phyloP scores from a whole-genome alignment of 306 rosid genomes.

The Ceratonia siliqua region DNA sequence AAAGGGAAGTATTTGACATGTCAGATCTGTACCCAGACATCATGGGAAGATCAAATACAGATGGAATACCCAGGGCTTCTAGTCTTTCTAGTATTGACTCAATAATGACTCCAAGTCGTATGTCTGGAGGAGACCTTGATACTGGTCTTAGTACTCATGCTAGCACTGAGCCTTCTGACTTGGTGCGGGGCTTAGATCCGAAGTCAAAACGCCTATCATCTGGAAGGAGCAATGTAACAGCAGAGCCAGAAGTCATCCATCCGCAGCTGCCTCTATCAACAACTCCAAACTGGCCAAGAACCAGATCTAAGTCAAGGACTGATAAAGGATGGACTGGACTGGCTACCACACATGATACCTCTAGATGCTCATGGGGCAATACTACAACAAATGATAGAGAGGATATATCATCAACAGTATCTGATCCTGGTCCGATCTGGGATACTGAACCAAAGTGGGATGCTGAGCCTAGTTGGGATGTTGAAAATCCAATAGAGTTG shows the following conservation, averaged over 20 bases:
- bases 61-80: constrained; percentile 94
- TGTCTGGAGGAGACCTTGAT: constrained; percentile 90
- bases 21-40: constrained; percentile 82
- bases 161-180: constrained; percentile 90
- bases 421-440: constrained; percentile 99
- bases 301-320: constrained; percentile 89
- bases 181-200: constrained; percentile 94
- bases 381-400: constrained; percentile 77
- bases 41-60: constrained; percentile 83
- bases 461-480: constrained; percentile 79
- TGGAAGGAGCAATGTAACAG: constrained; percentile 76
- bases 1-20: constrained; percentile 77
- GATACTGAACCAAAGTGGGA: constrained; percentile 99
- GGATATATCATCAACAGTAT: constrained; percentile 92
- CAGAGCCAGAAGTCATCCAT: constrained; percentile 95
- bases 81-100: constrained; percentile 99
- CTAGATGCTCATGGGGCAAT: constrained; percentile 85
- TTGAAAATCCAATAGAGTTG: constrained; percentile 87
- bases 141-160: constrained; percentile 79
- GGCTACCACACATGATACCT: constrained; percentile 76
- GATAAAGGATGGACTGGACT: constrained; percentile 93
- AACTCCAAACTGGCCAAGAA: constrained; percentile 98
- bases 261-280: constrained; percentile 88
- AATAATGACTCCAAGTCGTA: constrained; percentile 91
- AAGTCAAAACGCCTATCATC: constrained; percentile 86